Conservation (phyloP, 2,329 filamentous ascomycete species). For the Fusarium annulatum region DNA sequence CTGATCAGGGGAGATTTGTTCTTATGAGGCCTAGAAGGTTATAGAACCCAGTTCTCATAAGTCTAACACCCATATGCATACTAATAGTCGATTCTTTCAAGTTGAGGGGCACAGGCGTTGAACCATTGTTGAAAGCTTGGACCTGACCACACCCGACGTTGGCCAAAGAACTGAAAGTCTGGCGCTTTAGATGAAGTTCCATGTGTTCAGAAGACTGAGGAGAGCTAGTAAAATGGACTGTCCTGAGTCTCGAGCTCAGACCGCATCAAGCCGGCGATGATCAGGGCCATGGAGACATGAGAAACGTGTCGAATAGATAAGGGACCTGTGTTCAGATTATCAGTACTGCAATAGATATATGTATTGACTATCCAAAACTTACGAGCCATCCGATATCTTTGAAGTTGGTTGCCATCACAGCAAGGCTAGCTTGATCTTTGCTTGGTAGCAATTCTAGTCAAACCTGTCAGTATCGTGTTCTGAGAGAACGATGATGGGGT, state of each 20-base stretch:
- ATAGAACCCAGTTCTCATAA: not conserved
- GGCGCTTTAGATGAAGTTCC: not conserved
- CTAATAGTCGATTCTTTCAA: not conserved
- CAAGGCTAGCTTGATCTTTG: not conserved
- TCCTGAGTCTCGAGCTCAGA: no score
- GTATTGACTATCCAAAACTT: not conserved
- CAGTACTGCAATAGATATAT: not conserved
- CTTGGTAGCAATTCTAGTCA: not conserved
- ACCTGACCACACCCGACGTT: not conserved
- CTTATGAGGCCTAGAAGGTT: not conserved
- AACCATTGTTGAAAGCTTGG: not conserved
- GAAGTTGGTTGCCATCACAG: rapidly evolving
- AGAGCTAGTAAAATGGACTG: not conserved
- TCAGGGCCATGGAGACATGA: not conserved
- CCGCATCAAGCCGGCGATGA: not conserved
- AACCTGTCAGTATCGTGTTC: not conserved
- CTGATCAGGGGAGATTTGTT: not conserved
- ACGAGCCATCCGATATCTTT: not conserved
- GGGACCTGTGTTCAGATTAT: not conserved
- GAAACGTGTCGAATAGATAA: not conserved
- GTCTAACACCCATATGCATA: not conserved
- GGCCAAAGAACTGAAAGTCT: not conserved
- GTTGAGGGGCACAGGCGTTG: not conserved
- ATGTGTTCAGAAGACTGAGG: not conserved
- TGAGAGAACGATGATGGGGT: not conserved